Conservation (phyloP, 2,329 filamentous ascomycete species). For the Thielaviopsis musarum region DNA sequence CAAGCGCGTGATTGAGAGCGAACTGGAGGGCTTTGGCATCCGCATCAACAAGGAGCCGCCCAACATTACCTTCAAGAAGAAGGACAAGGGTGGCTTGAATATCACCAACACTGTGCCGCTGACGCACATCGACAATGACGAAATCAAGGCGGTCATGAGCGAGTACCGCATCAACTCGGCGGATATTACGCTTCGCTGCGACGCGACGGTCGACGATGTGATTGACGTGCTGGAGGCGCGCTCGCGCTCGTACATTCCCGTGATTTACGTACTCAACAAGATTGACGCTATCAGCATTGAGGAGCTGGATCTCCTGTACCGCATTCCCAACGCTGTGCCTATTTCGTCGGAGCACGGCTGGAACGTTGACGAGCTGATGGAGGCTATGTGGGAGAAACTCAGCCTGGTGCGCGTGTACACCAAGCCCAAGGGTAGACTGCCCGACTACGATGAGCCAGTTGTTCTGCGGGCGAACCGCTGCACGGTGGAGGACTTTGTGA, state of each 20-base stretch:
- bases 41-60: slow-evolving; percentile 93
- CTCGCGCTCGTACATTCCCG: slow-evolving; percentile 92
- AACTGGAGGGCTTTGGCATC: slow-evolving; percentile 94
- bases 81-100: slow-evolving; percentile 93
- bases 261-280: slow-evolving; percentile 97
- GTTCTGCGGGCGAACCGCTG: slow-evolving; percentile 68
- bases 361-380: slow-evolving; percentile 94
- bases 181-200: slow-evolving; percentile 93
- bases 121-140: slow-evolving; percentile 82
- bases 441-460: slow-evolving; percentile 83
- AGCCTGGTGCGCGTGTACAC: slow-evolving; percentile 87
- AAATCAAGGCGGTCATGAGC: slow-evolving; percentile 94
- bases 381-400: slow-evolving; percentile 97
- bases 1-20: slow-evolving; percentile 86
- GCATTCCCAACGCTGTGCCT: slow-evolving; percentile 90
- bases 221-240: slow-evolving; percentile 94
- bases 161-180: slow-evolving; percentile 95
- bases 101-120: slow-evolving; percentile 91
- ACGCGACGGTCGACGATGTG: slow-evolving; percentile 91
- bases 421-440: slow-evolving; percentile 88
- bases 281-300: slow-evolving; percentile 97
- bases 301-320: slow-evolving; percentile 87
- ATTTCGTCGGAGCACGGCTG: slow-evolving; percentile 96
- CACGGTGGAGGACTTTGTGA: slow-evolving; percentile 93
- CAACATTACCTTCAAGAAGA: slow-evolving; percentile 99